Percentiles rank a stretch among this genome's conserved stretches.
Evolutionary conservation across 2,329 filamentous ascomycete species (phyloP).

Genomic region (Tolypocladium pustulatum): DNA sequence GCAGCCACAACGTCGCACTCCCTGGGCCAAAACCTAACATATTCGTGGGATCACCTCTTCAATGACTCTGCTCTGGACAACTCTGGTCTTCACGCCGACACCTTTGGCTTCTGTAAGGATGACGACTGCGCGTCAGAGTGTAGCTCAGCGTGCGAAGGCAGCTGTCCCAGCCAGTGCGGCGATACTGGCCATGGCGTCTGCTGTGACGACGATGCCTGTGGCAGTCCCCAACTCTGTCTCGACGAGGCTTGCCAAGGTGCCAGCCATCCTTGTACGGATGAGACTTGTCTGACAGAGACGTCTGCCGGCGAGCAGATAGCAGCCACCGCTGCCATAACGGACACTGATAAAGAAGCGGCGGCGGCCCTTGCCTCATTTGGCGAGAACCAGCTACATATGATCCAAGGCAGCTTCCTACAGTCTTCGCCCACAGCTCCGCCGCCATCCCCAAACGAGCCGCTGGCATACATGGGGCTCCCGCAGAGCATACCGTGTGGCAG

Average conservation of each 20-base stretch:
- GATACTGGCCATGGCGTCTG: conserved; percentile 19
- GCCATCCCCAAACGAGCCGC: conserved; percentile 1
- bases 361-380: conserved; percentile 20
- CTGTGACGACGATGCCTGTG: conserved; percentile 25
- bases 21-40: conserved; percentile 4
- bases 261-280: conserved; percentile 23
- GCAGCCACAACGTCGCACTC: not conserved
- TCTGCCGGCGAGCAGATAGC: not conserved
- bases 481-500: conserved; percentile 10
- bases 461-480: conserved; percentile 5
- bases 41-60: conserved; percentile 9
- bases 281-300: conserved; percentile 19
- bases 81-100: not conserved
- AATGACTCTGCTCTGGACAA: conserved; percentile 3
- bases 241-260: conserved; percentile 25
- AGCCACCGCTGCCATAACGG: conserved; percentile 5
- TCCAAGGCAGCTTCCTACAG: conserved; percentile 5
- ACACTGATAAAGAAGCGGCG: conserved; percentile 16
- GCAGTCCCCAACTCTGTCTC: conserved; percentile 12
- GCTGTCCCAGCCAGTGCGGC: conserved; percentile 24
- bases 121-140: conserved; percentile 23
- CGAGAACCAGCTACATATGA: conserved; percentile 7
- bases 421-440: conserved; percentile 2
- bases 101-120: conserved; percentile 5
- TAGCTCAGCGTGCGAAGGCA: conserved; percentile 22